phyloP scores from a whole-genome alignment of 352 stramenopile species.

The Pythium pectinolyticum region DNA sequence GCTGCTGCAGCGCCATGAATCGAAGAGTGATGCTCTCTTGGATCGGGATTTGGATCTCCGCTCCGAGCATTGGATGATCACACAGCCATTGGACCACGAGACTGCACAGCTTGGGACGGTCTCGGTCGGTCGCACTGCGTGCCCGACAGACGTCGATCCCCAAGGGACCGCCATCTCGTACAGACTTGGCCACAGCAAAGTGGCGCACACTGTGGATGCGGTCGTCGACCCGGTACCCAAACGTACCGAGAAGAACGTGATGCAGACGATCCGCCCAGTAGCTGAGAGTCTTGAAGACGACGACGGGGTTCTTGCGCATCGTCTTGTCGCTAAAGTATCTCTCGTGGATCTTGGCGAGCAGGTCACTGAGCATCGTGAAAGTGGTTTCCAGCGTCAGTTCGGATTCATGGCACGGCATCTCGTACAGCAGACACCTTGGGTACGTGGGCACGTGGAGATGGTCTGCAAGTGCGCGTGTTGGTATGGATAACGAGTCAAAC shows the following conservation, averaged over 20 bases:
- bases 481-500: conserved; percentile 25
- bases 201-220: conserved; percentile 12
- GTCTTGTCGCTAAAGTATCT: not conserved
- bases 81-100: conserved; percentile 5
- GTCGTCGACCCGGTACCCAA: conserved; percentile 6
- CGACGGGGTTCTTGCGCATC: no score
- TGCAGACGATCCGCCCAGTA: conserved; percentile 26
- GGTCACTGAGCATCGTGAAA: conserved; percentile 22
- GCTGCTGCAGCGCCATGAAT: not conserved
- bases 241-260: conserved; percentile 7
- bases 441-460: conserved; percentile 16
- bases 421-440: conserved; percentile 19
- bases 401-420: not conserved
- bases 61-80: conserved; percentile 4
- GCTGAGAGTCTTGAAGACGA: conserved; percentile 16
- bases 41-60: not conserved
- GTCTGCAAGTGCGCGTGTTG: conserved; percentile 11
- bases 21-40: conserved; percentile 9
- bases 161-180: not conserved
- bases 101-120: conserved; percentile 2
- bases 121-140: no score
- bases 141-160: not conserved
- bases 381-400: not conserved
- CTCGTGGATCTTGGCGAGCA: not conserved
- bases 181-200: not conserved